Evolutionary conservation across 768 basidiomycete species (phyloP), one percentile per base, ranked within the genome.

Genomic region (Gymnopilus junonius): DNA sequence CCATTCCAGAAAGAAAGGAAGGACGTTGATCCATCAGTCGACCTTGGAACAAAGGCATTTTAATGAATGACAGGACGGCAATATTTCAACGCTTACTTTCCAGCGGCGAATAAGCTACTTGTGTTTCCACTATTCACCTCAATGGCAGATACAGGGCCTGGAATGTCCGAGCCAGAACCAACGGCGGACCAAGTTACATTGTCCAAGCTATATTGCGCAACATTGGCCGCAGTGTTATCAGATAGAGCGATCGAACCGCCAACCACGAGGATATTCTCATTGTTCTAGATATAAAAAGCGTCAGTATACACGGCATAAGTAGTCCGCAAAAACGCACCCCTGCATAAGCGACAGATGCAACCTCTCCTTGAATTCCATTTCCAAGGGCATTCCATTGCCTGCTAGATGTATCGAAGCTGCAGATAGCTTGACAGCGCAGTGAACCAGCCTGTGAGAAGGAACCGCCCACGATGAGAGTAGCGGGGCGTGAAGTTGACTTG

Each of bases 1-100:
- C 97, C 97, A 74, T 98, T 83, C 93, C 94, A 99, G 70, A 88
- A 91, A 37, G 84, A 81, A 61, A 98, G 75, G 79, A 94, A 98
- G 0, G 93, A 79, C 1, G 83, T 77, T 4, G 82, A 80, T 12
- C 86, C 88, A 59, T 89, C 85, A n/a, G 71, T 75, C 4, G 87
- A 80, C 37, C 88, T 88, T 62, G 25, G 15, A 60, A 31, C 17
- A 20, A 20, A 25, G 45, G 59, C 45, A 14, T 20, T 23, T 37
- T 46, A 32, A 21, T 37, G n/a, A 61, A 20, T 8, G 12, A 11
- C 14, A 27, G 10, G 29, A 2, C 25, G 31, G 2, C 57, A 20
- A 25, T 15, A 14, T 40, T 63, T 34, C 46, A 40, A n/a, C 8
- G 53, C 88, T 72, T 64, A 94, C 89, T 84, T 86, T 68, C 97